phyloP scores from a whole-genome alignment of 345 rosid genomes.

The Isatis tinctoria region DNA sequence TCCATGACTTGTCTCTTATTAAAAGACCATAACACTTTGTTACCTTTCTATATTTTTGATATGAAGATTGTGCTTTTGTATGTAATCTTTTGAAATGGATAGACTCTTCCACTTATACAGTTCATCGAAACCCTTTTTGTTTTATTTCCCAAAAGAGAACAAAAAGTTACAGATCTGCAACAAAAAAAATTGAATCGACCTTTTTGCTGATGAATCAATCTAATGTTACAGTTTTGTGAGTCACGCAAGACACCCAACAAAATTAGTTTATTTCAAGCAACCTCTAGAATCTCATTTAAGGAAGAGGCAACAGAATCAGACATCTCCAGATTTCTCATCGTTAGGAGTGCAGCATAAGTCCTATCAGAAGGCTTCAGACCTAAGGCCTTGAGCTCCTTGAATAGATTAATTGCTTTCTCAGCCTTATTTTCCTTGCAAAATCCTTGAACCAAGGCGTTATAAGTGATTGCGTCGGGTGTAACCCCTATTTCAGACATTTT shows the following conservation, averaged over 20 bases:
- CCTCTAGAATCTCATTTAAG: slow-evolving; percentile 13
- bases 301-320: slow-evolving; percentile 10
- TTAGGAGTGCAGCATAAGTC: slow-evolving; percentile 9
- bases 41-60: background rate
- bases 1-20: background rate
- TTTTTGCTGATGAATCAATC: background rate
- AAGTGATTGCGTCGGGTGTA: slow-evolving; percentile 40
- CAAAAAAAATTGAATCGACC: background rate
- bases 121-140: background rate
- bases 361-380: slow-evolving; percentile 20
- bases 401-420: slow-evolving; percentile 21
- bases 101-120: background rate
- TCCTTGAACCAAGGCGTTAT: slow-evolving; percentile 43
- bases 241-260: background rate
- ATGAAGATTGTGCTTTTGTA: slow-evolving; percentile 11
- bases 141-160: slow-evolving; percentile 5
- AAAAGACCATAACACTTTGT: slow-evolving; percentile 7
- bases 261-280: slow-evolving; percentile 3
- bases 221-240: slow-evolving; percentile 1
- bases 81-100: slow-evolving; percentile 1
- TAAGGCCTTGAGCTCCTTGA: slow-evolving; percentile 18
- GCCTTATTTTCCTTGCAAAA: slow-evolving; percentile 44
- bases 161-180: slow-evolving; percentile 7
- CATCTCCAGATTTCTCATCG: slow-evolving; percentile 12
- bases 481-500: slow-evolving; percentile 56